Evolutionary conservation across 352 stramenopile genomes (phyloP).

Genomic region (Pythium apleroticum): DNA sequence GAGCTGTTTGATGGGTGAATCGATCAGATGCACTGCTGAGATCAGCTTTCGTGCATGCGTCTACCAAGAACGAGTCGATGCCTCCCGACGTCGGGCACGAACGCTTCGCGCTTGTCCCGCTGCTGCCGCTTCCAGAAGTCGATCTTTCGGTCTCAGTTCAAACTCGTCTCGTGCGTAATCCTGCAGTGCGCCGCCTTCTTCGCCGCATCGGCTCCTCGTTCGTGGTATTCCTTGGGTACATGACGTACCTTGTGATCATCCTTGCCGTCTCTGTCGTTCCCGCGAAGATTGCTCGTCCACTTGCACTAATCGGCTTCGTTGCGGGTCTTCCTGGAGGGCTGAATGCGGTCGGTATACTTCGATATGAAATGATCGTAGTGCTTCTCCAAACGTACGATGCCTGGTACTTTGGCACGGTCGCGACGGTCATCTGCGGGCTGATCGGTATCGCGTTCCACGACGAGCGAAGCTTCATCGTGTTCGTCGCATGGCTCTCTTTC

Average conservation of each 20-base stretch:
- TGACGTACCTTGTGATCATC: not conserved
- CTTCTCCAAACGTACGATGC: slow-evolving; percentile 1
- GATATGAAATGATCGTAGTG: slow-evolving; percentile 1
- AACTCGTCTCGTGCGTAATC: no score
- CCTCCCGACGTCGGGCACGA: no score
- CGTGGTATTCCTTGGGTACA: not conserved
- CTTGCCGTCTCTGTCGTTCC: not conserved
- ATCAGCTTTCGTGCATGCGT: no score
- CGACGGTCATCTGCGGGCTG: not conserved
- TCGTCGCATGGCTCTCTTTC: not conserved
- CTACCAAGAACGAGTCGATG: no score
- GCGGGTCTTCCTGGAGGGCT: slow-evolving; percentile 1
- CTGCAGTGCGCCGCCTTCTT: no score
- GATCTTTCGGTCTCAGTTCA: no score
- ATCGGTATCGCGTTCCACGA: not conserved
- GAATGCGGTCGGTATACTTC: slow-evolving; percentile 1
- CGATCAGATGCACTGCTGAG: no score
- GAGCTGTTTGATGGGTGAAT: no score
- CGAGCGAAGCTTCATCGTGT: not conserved
- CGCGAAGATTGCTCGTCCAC: not conserved
- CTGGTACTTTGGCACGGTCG: not conserved
- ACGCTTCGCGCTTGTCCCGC: no score
- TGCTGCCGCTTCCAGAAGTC: no score
- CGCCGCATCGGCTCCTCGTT: no score
- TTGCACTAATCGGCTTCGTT: not conserved